Evolutionary conservation across 257 asterid species (phyloP), one percentile per base, ranked within the genome.

Genomic region (Parsonsia alboflavescens): DNA sequence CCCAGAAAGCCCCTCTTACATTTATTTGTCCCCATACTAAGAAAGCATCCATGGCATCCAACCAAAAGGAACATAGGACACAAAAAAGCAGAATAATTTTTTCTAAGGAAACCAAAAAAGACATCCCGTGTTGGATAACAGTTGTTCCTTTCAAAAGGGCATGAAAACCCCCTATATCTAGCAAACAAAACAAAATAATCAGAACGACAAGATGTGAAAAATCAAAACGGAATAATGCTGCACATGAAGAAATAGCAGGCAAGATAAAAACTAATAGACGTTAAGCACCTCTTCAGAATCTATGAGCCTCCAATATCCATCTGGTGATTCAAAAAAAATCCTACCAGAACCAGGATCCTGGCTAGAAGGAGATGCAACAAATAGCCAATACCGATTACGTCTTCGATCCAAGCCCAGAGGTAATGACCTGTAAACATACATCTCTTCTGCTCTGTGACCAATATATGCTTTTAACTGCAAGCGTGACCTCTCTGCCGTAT

Each of bases 341-440:
- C 96, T 86, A 78, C 98, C 96, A 26, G 97, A 89, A 83, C 99
- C 98, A 80, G 97, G 93, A 88, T 95, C 99, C 54, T 82, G 82
- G 65, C 91, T 81, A 72, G 98, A 92, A 50, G 91, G 85, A 77
- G 98, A 86, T 75, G 97, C 98, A 73, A 87, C 91, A 82, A 88
- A 89, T 45, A 86, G 91, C 99, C 99, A 95, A 82, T 95, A 95
- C 28, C 98, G 97, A 77, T 92, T 95, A 78, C 96, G 91, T 83
- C 99, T 85, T 76, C 99, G 84, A 87, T 95, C 99, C 83, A 85
- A 97, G 76, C 98, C 99, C 76, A 95, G 85, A 76, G 99, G 99
- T 79, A 95, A 85, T 28, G 99, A 95, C 87, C 98, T 86, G 85
- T 90, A 95, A 49, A 81, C 92, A 78, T 88, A 91, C 83, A 86